Base-by-base conservation (phyloP, 2,329 filamentous ascomycete genomes). In the Apiospora kogelbergensis region DNA sequence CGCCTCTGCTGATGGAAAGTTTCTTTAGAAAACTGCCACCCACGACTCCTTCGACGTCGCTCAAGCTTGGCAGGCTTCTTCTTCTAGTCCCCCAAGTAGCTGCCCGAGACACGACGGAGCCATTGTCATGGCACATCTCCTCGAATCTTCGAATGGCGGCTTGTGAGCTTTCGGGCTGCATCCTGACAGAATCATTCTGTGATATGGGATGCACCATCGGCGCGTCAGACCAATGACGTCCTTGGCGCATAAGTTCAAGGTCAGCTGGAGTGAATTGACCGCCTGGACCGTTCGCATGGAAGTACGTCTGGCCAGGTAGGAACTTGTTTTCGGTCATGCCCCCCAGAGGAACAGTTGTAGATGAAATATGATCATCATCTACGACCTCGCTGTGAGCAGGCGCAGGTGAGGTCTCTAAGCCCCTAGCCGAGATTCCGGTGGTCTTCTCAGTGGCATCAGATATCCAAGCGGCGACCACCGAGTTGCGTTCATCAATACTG, bases 31-130 rank as follows among this genome's bases (percentile, higher is more conserved):
- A 84, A 69, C 85, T 89, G 30, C 89, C 88, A 68, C 86, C 86
- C 10, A 83, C 84, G 57, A 91, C 81, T 22, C 85, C 88, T 45
- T 91, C 89, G 37, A 89, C 80, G 68, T 92, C 90, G 6, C 82
- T 72, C 68, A 85, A 74, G 72, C 86, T 89, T 1, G 90, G 88
- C 65, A 91, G 82, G 76, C 90, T 91, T 69, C 87, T 86, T 53
- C 90, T 86, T 7, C 88, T 85, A 1, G 91, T 93, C 20, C 91
- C 91, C 84, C 91, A 90, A 0, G 91, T 93, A 22, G 91, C 91
- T 17, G 89, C 86, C 71, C 87, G 83, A 1, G 89, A 91, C 11
- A 89, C 78, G 13, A 90, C 81, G 0, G 89, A 91, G 37, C 84
- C 85, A 64, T 83, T 89, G 71, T 89, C 87, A 24, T 81, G 82